Conservation (phyloP, 768 basidiomycete species). For the Termitomyces sp. region DNA sequence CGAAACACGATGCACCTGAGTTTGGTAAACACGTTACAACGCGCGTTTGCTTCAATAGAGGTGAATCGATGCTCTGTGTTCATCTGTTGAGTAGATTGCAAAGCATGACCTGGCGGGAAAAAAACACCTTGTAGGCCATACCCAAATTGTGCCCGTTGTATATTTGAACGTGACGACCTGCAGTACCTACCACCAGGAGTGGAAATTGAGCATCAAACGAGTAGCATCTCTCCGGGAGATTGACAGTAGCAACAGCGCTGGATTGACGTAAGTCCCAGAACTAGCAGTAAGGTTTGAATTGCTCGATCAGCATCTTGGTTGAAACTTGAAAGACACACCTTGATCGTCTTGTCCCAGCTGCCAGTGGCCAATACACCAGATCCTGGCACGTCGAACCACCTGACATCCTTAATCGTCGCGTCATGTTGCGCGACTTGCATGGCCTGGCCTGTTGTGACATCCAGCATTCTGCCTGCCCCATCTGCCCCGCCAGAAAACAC, state of each 20-base stretch:
- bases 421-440: slow-evolving; percentile 89
- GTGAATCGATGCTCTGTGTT: slow-evolving; percentile 72
- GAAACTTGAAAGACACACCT: slow-evolving; percentile 50
- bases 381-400: slow-evolving; percentile 74
- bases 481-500: slow-evolving; percentile 91
- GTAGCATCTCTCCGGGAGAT: slow-evolving; percentile 86
- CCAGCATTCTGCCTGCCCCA: slow-evolving; percentile 89
- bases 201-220: slow-evolving; percentile 78
- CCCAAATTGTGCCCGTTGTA: slow-evolving; percentile 82
- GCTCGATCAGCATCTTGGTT: neutral
- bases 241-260: slow-evolving; percentile 71
- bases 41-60: slow-evolving; percentile 90
- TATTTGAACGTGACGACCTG: slow-evolving; percentile 87
- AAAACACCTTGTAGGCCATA: slow-evolving; percentile 57
- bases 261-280: slow-evolving; percentile 89
- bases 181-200: slow-evolving; percentile 88
- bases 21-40: slow-evolving; percentile 79
- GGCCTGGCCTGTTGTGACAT: slow-evolving; percentile 76
- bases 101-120: neutral
- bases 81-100: neutral
- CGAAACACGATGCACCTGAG: slow-evolving; percentile 62
- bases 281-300: slow-evolving; percentile 32
- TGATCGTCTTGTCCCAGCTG: slow-evolving; percentile 97
- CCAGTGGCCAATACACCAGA: slow-evolving; percentile 84
- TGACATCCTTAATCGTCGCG: slow-evolving; percentile 78